Evolutionary conservation across 164 flowering plant species (phyloP).

Genomic region (Liriodendron chinense): DNA sequence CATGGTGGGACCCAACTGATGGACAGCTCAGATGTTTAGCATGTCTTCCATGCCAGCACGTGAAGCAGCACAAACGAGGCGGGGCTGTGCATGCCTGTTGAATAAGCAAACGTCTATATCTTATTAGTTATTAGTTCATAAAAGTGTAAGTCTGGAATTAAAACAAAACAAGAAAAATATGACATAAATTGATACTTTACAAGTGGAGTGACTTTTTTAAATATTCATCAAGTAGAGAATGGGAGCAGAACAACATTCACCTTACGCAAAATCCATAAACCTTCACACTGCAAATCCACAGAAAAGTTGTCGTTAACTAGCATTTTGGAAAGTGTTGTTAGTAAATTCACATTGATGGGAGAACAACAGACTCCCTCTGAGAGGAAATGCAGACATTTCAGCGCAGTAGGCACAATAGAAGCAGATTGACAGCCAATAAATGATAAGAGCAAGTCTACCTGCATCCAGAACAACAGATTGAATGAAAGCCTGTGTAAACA

Average conservation of each 20-base stretch:
- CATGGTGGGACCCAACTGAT: no score
- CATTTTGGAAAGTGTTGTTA: constrained; percentile 31
- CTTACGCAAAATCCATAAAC: constrained; percentile 51
- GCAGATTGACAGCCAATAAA: constrained; percentile 36
- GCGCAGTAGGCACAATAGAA: constrained; percentile 38
- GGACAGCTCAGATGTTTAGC: no score
- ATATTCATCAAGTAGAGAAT: background rate
- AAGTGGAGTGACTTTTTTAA: background rate
- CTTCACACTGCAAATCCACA: constrained; percentile 38
- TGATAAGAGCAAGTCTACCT: constrained; percentile 57
- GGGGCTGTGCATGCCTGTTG: no score
- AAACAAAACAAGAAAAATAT: no score
- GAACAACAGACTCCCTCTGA: constrained; percentile 21
- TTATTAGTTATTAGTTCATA: no score
- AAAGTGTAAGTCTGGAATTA: no score
- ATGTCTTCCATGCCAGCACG: no score
- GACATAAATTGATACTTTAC: background rate
- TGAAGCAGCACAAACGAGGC: no score
- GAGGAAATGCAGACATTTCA: constrained; percentile 49
- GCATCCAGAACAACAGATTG: constrained; percentile 18
- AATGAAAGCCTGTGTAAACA: constrained; percentile 2
- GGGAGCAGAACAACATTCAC: constrained; percentile 25
- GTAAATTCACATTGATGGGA: constrained; percentile 20
- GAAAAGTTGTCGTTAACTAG: constrained; percentile 36
- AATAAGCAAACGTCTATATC: no score